These are phyloP conservation scores for Cladosporium colombiae DNA, from an alignment of 2,329 filamentous ascomycete genomes.

Conservation along the genomic window DNA sequence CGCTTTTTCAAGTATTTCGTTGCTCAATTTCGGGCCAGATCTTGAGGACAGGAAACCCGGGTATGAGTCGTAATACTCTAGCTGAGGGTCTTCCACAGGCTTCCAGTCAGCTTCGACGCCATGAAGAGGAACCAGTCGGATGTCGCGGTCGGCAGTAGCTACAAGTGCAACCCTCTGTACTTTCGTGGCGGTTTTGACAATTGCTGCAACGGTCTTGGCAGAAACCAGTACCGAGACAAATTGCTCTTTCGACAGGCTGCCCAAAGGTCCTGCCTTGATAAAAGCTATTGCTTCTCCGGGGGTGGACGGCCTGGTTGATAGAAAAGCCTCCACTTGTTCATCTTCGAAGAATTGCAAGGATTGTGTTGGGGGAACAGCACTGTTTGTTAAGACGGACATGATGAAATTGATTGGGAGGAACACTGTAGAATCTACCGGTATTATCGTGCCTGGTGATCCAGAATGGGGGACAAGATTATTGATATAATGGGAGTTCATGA, in stretches of 20 bases:
- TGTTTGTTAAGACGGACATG: not conserved
- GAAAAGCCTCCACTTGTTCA: not conserved
- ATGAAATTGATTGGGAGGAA: not conserved
- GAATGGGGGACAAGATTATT: not conserved
- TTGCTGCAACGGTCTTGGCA: not conserved
- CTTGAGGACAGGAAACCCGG: constrained; percentile 3
- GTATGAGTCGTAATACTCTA: constrained; percentile 8
- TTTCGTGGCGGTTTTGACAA: constrained; percentile 7
- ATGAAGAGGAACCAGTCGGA: constrained; percentile 9
- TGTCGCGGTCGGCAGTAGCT: not conserved
- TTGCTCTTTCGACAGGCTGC: not conserved
- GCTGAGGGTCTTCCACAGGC: not conserved
- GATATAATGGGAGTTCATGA: not conserved
- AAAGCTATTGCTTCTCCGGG: not conserved
- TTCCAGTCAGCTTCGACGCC: constrained; percentile 1
- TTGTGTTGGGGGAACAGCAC: not conserved
- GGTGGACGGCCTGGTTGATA: constrained; percentile 2
- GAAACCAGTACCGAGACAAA: not conserved
- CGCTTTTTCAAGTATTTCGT: not conserved
- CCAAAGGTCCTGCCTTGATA: not conserved
- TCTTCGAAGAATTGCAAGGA: constrained; percentile 1
- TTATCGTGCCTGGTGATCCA: not conserved
- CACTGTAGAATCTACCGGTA: not conserved
- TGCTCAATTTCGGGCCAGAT: constrained; percentile 2
- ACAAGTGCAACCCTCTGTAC: constrained; percentile 9